Base-by-base conservation (phyloP, 768 basidiomycete genomes). In the Russula compacta region DNA sequence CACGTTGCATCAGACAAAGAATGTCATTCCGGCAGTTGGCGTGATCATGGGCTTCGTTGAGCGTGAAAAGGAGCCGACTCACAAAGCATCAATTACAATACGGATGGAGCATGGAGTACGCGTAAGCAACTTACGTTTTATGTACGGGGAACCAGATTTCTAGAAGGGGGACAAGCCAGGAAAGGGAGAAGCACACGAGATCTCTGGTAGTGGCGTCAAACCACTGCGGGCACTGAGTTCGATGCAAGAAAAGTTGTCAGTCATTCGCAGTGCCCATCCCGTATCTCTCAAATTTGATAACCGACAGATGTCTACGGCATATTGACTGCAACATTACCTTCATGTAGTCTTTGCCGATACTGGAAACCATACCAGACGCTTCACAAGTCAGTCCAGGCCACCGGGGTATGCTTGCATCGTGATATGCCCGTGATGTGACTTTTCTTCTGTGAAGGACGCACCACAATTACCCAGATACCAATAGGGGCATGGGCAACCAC, bases 91-190 rank as follows among this genome's bases (percentile, higher is more conserved):
- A 63, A 52, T 42, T 15, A 53, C 32, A 24, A 48, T 51, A 51
- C 24, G 53, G 56, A 58, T 42, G 59, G 49, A 59, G 52, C 51
- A 29, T 57, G 50, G 53, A 33, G 36, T 32, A 38, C 56, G 38
- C 52, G 38, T 14, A 64, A 21, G 40, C 59, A 35, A 44, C 49
- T 59, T 71, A 86, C 85, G 89, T 86, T 68, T 86, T 80, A 75
- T 92, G 88, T 51, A 91, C 83, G 11, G 87, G 89, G 66, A 89
- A 85, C 86, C 86, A 90, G 66, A 91, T 85, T 17, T 85, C 83
- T 9, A 87, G 88, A 35, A 92, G 79, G 36, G 84, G 87, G 42
- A 89, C 78, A 32, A 91, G 73, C 85, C 88, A 92, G 77, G 92
- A 94, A 60, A 93, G 76, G 78, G 93, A 86, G 81, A 93, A 93